These are phyloP conservation scores for Hypoxylon sp. DNA, from an alignment of 2,329 filamentous ascomycete genomes.

Conservation along the genomic window DNA sequence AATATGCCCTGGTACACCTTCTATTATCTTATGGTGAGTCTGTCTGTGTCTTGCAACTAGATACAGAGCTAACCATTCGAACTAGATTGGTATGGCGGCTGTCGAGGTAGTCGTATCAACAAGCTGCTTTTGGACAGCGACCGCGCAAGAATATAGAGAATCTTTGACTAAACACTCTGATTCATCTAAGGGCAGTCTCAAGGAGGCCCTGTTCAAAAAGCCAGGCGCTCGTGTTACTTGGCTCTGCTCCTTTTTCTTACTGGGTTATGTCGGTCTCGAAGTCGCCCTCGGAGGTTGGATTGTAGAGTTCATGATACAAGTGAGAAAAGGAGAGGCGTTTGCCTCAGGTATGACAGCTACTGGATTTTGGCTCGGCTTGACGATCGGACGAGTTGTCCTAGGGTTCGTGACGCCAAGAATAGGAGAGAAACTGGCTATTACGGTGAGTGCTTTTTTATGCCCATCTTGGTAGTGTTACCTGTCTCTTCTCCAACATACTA, in stretches of 20 bases:
- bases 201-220: constrained; percentile 52
- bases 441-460: constrained; percentile 43
- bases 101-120: constrained; percentile 62
- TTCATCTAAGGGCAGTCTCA: constrained; percentile 45
- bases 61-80: not conserved
- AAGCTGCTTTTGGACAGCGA: constrained; percentile 66
- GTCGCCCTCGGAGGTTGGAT: constrained; percentile 84
- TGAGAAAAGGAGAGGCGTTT: constrained; percentile 73
- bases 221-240: constrained; percentile 66
- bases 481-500: not conserved
- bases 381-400: constrained; percentile 73
- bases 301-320: constrained; percentile 81
- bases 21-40: constrained; percentile 76
- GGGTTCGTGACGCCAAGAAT: constrained; percentile 77
- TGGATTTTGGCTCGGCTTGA: constrained; percentile 84
- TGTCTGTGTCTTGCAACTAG: not conserved
- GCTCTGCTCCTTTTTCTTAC: constrained; percentile 75
- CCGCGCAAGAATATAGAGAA: constrained; percentile 61
- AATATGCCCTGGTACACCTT: constrained; percentile 72
- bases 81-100: constrained; percentile 59
- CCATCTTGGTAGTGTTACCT: not conserved
- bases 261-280: constrained; percentile 80
- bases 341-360: constrained; percentile 78
- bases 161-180: constrained; percentile 41
- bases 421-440: constrained; percentile 72